Base-by-base conservation (phyloP, 2,329 filamentous ascomycete species). In the Fusarium drepaniforme region DNA sequence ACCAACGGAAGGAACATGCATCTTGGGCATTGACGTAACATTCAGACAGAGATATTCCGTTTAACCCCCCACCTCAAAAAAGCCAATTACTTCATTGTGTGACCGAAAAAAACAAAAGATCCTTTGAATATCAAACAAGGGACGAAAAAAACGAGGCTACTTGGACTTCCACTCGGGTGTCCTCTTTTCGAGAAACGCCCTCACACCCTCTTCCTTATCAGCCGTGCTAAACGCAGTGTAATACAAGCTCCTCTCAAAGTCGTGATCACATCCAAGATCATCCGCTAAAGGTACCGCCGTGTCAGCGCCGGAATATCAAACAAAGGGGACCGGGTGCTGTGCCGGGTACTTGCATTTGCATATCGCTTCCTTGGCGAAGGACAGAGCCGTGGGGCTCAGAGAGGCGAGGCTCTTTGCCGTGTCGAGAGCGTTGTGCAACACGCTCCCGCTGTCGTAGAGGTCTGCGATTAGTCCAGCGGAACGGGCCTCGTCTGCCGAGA, bases 201-300 rank as follows among this genome's bases (percentile, higher is more conserved):
- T 68, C 21, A 82, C 77, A 35, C 80, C 80, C 63, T 81, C 80
- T 28, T 69, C 66, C 60, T 82, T 82, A 51, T 82, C 80, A 23
- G 60, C 51, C 1, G 80, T 82, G 16, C 81, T 80, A 68, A 84
- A 84, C 4, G 82, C 80, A 67, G 78, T 78, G 62, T 83, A 84
- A 67, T 84, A 84, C 49, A 84, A 67, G 66, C 76, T 77, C 40
- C 82, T 75, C 69, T 84, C 83, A 70, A 83, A 80, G 49, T 81
- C 79, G 42, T 82, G 78, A 58, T 81, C 80, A 1, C 64, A 72
- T 1, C 80, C 74, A 11, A 81, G 57, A 16, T 68, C 59, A 46
- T 81, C 80, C 28, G 79, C 80, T 81, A 40, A 30, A 33, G 23
- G 49, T 42, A 25, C n/a, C 33, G 33, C 4, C 21, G 21, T 16